phyloP scores from a whole-genome alignment of 2,329 filamentous ascomycete genomes.

The Cercospora canescens region DNA sequence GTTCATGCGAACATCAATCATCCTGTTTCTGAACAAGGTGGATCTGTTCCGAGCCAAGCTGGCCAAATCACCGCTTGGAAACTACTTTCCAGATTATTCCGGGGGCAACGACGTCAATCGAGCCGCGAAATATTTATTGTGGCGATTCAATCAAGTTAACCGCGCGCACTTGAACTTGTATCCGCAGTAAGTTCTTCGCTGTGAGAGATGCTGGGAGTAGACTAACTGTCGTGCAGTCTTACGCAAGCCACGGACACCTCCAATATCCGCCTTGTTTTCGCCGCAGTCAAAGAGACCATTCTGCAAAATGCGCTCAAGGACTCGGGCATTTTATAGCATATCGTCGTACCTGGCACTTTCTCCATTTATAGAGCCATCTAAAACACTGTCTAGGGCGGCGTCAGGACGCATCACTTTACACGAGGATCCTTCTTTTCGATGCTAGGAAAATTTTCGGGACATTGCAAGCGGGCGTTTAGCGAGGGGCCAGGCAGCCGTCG shows the following conservation, averaged over 20 bases:
- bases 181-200: conserved; percentile 77
- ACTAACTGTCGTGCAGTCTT: conserved; percentile 58
- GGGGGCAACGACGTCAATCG: conserved; percentile 97
- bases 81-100: conserved; percentile 97
- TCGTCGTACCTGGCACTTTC: background rate
- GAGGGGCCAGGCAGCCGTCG: conserved; percentile 17
- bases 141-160: conserved; percentile 99
- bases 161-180: conserved; percentile 93
- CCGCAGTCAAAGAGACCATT: conserved; percentile 97
- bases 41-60: conserved; percentile 97
- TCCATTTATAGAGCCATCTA: conserved; percentile 20
- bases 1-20: conserved; percentile 99
- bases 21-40: conserved; percentile 98
- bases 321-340: conserved; percentile 76
- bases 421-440: conserved; percentile 13
- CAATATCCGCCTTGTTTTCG: conserved; percentile 96
- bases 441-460: conserved; percentile 17
- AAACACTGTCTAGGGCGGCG: conserved; percentile 8
- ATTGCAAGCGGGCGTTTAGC: conserved; percentile 24
- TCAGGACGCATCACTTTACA: conserved; percentile 9
- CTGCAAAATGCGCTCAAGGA: conserved; percentile 97
- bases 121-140: conserved; percentile 94
- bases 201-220: background rate
- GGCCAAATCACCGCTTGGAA: conserved; percentile 80
- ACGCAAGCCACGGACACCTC: conserved; percentile 99